A percentile compares a stretch with the other conserved stretches of the same genome.
Conservation (phyloP, 2,329 filamentous ascomycete genomes). For the Clarireedia homoeocarpa region DNA sequence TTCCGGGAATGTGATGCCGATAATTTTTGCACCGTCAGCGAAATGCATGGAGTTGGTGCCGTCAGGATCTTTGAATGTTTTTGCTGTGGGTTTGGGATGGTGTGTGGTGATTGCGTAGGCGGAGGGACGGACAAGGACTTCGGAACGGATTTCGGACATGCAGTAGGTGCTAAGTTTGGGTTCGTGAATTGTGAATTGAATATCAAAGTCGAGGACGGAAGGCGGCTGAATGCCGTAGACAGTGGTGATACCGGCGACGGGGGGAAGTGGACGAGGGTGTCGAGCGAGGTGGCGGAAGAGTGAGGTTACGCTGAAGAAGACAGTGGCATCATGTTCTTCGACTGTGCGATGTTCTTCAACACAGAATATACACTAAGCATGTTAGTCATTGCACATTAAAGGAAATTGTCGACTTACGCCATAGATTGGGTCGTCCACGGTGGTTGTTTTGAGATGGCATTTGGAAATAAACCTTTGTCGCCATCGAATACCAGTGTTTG, state of each 20-base stretch:
- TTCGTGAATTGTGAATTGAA: slow-evolving; percentile 23
- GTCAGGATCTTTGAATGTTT: slow-evolving; percentile 21
- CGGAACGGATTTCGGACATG: slow-evolving; percentile 20
- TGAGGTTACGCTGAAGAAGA: slow-evolving; percentile 26
- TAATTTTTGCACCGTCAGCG: slow-evolving; percentile 24
- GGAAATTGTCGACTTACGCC: slow-evolving; percentile 17
- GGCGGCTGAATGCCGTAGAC: slow-evolving; percentile 22
- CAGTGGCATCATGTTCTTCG: slow-evolving; percentile 28
- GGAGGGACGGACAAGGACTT: slow-evolving; percentile 20
- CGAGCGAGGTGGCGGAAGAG: slow-evolving; percentile 27
- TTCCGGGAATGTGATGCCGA: slow-evolving; percentile 26
- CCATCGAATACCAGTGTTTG: slow-evolving; percentile 25
- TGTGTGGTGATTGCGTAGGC: slow-evolving; percentile 21
- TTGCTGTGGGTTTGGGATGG: slow-evolving; percentile 19
- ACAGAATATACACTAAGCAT: slow-evolving; percentile 26
- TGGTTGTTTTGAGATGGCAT: slow-evolving; percentile 24
- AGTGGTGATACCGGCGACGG: slow-evolving; percentile 21
- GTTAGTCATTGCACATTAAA: background rate
- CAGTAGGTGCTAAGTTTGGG: slow-evolving; percentile 14
- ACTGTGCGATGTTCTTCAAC: slow-evolving; percentile 25
- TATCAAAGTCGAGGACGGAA: slow-evolving; percentile 25
- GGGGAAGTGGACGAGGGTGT: slow-evolving; percentile 25
- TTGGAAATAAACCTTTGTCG: slow-evolving; percentile 27
- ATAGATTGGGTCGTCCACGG: slow-evolving; percentile 25
- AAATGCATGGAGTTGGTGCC: slow-evolving; percentile 24